These are phyloP conservation scores for Daldinia grandis DNA, from an alignment of 495 filamentous ascomycete species.

Conservation along the genomic window DNA sequence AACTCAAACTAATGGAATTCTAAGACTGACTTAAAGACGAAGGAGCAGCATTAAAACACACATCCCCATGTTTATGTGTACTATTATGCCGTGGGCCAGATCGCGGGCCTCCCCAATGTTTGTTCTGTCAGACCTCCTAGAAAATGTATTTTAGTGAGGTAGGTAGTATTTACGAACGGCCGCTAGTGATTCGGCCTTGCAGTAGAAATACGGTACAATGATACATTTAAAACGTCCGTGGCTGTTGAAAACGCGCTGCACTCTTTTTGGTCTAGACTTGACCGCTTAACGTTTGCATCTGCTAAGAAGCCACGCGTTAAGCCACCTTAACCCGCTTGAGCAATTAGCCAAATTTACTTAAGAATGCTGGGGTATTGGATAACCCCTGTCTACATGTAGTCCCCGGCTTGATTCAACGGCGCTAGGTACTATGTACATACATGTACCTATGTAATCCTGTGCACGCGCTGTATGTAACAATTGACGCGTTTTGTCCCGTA, in stretches of 20 bases:
- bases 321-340: neutral
- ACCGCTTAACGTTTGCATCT: neutral
- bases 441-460: neutral
- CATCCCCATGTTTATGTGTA: slow-evolving; percentile 28
- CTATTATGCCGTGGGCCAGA: slow-evolving; percentile 22
- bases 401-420: neutral
- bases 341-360: neutral
- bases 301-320: neutral
- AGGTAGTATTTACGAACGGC: slow-evolving; percentile 17
- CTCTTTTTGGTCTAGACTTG: no score
- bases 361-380: neutral
- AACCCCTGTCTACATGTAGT: neutral
- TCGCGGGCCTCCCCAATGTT: slow-evolving; percentile 24
- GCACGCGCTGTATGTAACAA: neutral
- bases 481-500: neutral
- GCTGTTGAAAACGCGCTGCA: neutral
- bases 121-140: slow-evolving; percentile 6
- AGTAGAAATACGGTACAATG: slow-evolving; percentile 6
- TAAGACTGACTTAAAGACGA: slow-evolving; percentile 10
- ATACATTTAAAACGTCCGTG: neutral
- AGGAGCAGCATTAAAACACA: slow-evolving; percentile 4
- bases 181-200: slow-evolving; percentile 17
- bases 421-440: no score
- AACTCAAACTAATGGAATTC: slow-evolving; percentile 5
- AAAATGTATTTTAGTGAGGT: neutral